phyloP scores from a whole-genome alignment of 345 rosid species.

The Salix arbutifolia region DNA sequence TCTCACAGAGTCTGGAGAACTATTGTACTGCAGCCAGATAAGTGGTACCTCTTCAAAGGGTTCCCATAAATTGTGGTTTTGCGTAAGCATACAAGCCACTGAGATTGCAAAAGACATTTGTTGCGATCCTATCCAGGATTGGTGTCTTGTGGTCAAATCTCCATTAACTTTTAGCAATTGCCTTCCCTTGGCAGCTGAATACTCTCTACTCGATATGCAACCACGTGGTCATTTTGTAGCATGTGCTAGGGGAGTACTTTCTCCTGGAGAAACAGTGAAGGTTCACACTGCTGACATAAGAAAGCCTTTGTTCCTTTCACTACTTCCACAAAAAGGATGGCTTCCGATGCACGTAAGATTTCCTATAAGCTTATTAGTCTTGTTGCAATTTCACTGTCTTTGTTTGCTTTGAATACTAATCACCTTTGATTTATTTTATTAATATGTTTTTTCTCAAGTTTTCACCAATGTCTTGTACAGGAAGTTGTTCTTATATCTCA shows the following conservation, averaged over 20 bases:
- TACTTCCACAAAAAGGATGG: conserved; percentile 91
- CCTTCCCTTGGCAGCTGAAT: conserved; percentile 87
- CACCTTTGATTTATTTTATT: not conserved
- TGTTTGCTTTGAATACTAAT: not conserved
- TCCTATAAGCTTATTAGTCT: conserved; percentile 6
- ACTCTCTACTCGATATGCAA: conserved; percentile 70
- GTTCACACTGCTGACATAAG: conserved; percentile 69
- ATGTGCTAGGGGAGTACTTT: conserved; percentile 60
- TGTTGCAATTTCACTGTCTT: not conserved
- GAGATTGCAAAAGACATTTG: conserved; percentile 78
- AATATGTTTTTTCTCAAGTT: not conserved
- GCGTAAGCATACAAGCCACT: conserved; percentile 62
- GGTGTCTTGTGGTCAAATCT: conserved; percentile 78
- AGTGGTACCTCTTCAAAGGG: conserved; percentile 58
- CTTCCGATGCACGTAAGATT: conserved; percentile 62
- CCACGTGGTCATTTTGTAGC: conserved; percentile 55
- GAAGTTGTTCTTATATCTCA: conserved; percentile 87
- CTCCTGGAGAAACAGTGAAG: conserved; percentile 65
- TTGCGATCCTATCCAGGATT: conserved; percentile 80
- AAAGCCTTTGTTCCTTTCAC: conserved; percentile 63
- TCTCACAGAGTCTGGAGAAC: conserved; percentile 64
- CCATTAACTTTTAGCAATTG: conserved; percentile 72
- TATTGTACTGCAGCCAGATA: conserved; percentile 59
- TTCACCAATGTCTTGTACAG: conserved; percentile 35
- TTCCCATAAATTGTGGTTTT: conserved; percentile 65